phyloP scores from a whole-genome alignment of 768 basidiomycete species.

The Lyophyllum decastes region DNA sequence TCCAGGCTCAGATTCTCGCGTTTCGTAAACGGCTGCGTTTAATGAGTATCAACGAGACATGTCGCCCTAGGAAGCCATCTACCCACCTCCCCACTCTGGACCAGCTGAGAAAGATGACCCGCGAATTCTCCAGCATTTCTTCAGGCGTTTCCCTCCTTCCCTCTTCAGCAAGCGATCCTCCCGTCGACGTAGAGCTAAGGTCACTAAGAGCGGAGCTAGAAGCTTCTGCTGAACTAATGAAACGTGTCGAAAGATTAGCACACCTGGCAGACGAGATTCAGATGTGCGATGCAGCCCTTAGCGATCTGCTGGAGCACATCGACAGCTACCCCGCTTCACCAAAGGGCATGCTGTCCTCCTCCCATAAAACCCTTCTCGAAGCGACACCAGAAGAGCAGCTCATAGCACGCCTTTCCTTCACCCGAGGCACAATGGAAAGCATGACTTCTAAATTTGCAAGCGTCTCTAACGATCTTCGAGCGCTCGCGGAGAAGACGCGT shows the following conservation, averaged over 20 bases:
- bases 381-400: slow-evolving; percentile 70
- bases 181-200: slow-evolving; percentile 58
- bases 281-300: slow-evolving; percentile 73
- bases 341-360: slow-evolving; percentile 49
- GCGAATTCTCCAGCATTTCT: slow-evolving; percentile 45
- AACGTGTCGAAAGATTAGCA: slow-evolving; percentile 54
- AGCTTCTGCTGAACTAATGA: slow-evolving; percentile 47
- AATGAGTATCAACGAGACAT: slow-evolving; percentile 57
- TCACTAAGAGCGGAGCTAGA: slow-evolving; percentile 64
- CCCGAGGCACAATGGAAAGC: slow-evolving; percentile 48
- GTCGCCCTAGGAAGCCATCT: slow-evolving; percentile 44
- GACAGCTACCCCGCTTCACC: slow-evolving; percentile 79
- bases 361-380: slow-evolving; percentile 40
- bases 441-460: slow-evolving; percentile 42
- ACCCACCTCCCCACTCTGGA: slow-evolving; percentile 52
- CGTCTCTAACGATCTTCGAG: slow-evolving; percentile 62
- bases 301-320: slow-evolving; percentile 83
- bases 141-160: slow-evolving; percentile 52
- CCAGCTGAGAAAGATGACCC: slow-evolving; percentile 47
- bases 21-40: slow-evolving; percentile 63
- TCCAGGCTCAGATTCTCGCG: slow-evolving; percentile 50
- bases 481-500: slow-evolving; percentile 59
- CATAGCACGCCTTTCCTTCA: slow-evolving; percentile 62
- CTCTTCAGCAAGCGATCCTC: slow-evolving; percentile 34
- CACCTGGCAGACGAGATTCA: slow-evolving; percentile 50